Base-by-base conservation (phyloP, 305 asterid genomes). In the Caryopteris hybrid region DNA sequence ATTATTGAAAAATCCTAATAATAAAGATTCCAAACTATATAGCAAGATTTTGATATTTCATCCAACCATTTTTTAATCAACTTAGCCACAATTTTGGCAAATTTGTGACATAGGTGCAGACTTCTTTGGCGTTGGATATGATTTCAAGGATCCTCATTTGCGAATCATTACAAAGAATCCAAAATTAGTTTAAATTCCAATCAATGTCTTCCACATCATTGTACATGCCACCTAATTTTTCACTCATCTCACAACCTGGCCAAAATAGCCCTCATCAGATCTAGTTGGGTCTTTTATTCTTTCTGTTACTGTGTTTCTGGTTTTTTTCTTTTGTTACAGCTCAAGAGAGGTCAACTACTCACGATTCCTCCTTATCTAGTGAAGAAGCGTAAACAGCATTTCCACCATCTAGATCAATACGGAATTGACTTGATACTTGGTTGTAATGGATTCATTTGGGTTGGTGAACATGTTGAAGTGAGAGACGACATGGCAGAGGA, bases 391-490 rank as follows among this genome's bases (percentile, higher is more conserved):
- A 94, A 89, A 69, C 96, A 86, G 42, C 99, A 94, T 77, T 91
- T 91, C 79, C 91, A 89, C 78, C 73, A 91, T 78, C 81, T 94
- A 43, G 96, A 88, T n/a, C 85, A 77, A 64, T 91, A 80, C 68
- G 96, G 91, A 60, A 85, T 88, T 3, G 99, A 94, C 79, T 69
- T 94, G 78, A 87, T 94, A 61, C 91, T 94, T 12, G 99, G 97
- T 31, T 82, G 92, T 77, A 94, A 94, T 48, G 99, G 99, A 50
- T 89, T 85, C 76, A 59, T 94, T 76, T 94, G 99, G 97, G 82
- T 91, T 31, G 99, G 99, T 31, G 95, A 94, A 62, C 99, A 88
- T 56, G 86, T 87, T 52, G 93, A 80, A 64, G 84, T 79, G 71
- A 86, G 82, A 76, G 96, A 87, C 61, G 93, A 78, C 72, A 86